These are phyloP conservation scores for Aspergillus intermedius DNA, from an alignment of 2,329 filamentous ascomycete species.

Conservation along the genomic window DNA sequence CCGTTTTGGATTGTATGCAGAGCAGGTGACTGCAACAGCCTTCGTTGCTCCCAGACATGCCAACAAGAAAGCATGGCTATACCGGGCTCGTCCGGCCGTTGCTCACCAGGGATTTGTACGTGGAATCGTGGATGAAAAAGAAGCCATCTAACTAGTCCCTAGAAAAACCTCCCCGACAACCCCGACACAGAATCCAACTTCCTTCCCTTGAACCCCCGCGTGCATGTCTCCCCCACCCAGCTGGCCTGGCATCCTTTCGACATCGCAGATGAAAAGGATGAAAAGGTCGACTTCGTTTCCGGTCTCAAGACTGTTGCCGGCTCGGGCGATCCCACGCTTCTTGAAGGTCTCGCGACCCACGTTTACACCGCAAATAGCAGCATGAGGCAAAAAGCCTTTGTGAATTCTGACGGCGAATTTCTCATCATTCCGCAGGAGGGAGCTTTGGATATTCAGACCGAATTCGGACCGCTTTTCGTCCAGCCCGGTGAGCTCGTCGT, in stretches of 20 bases:
- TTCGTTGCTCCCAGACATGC: constrained; percentile 52
- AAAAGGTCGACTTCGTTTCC: constrained; percentile 51
- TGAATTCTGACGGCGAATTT: constrained; percentile 59
- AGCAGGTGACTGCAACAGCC: constrained; percentile 52
- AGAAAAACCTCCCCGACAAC: constrained; percentile 44
- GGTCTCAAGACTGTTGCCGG: constrained; percentile 50
- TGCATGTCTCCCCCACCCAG: constrained; percentile 51
- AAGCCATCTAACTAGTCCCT: constrained; percentile 1
- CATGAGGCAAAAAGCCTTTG: constrained; percentile 53
- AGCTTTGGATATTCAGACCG: constrained; percentile 60
- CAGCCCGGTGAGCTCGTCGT: constrained; percentile 63
- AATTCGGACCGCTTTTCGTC: constrained; percentile 58
- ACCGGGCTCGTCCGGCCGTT: constrained; percentile 51
- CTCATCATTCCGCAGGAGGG: constrained; percentile 61
- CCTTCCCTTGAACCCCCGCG: constrained; percentile 43
- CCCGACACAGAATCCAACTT: constrained; percentile 28
- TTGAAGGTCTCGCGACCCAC: constrained; percentile 50
- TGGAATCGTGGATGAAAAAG: neutral
- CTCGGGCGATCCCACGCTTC: constrained; percentile 52
- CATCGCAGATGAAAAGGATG: constrained; percentile 32
- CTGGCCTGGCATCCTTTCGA: constrained; percentile 54
- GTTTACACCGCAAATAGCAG: constrained; percentile 51
- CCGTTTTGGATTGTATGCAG: constrained; percentile 30
- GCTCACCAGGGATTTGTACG: constrained; percentile 48
- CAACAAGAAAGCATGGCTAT: constrained; percentile 56